A percentile compares a stretch with the other conserved stretches of the same genome.
phyloP scores from a whole-genome alignment of 1,139 yeast genomes.

The Protomyces pachydermus region DNA sequence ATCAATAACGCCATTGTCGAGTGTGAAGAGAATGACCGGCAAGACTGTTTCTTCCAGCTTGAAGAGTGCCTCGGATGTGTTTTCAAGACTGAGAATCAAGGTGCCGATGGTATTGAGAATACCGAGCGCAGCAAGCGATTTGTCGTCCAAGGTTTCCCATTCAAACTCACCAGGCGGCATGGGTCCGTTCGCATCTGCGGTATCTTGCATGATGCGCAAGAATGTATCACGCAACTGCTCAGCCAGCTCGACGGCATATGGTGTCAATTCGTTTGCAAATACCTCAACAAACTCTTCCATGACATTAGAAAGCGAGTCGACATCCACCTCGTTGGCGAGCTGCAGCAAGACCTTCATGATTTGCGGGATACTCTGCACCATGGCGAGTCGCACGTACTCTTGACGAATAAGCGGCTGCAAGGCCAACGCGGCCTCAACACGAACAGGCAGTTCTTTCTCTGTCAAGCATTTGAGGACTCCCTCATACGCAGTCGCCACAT shows the following conservation, averaged over 20 bases:
- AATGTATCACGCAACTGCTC: conserved; percentile 74
- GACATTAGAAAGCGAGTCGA: conserved; percentile 80
- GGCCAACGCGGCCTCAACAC: conserved; percentile 78
- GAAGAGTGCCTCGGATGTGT: conserved; percentile 61
- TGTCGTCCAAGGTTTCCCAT: conserved; percentile 55
- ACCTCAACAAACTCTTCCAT: conserved; percentile 95
- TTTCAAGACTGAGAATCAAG: conserved; percentile 79
- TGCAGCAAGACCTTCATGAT: conserved; percentile 75
- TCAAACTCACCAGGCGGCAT: conserved; percentile 42
- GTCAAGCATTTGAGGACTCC: conserved; percentile 62
- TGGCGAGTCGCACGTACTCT: conserved; percentile 60
- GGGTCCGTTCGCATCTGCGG: conserved; percentile 46
- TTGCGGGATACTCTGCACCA: conserved; percentile 65
- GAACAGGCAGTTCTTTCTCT: conserved; percentile 63
- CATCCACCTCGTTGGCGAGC: conserved; percentile 75
- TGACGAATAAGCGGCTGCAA: conserved; percentile 70
- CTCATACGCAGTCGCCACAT: conserved; percentile 54
- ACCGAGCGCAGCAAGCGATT: conserved; percentile 83
- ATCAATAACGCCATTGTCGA: conserved; percentile 45
- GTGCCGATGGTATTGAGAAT: conserved; percentile 82
- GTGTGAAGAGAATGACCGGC: conserved; percentile 67
- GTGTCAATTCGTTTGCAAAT: conserved; percentile 81
- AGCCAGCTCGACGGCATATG: conserved; percentile 87
- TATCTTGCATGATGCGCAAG: conserved; percentile 64
- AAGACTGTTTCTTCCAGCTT: conserved; percentile 66